Evolutionary conservation across 768 basidiomycete species (phyloP), one percentile per base, ranked within the genome.

Genomic region (Hirschioporus abietinus): DNA sequence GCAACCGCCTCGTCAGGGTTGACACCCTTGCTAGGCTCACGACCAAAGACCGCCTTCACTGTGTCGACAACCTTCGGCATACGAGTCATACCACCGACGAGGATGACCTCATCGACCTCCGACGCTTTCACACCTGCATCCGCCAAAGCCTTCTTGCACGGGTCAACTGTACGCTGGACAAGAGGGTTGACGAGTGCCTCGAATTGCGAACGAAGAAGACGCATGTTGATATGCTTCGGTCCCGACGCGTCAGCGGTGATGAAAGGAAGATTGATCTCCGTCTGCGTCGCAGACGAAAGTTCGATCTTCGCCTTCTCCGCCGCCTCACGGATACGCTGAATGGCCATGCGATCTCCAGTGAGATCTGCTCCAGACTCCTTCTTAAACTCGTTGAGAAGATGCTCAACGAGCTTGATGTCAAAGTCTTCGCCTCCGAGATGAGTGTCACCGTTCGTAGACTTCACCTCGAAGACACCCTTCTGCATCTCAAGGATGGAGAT

Each of bases 281-380:
- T 99, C 76, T 98, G 93, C 0, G 91, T 83, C 1, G 96, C 93
- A 12, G 93, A 95, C 12, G 95, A 98, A 26, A 99, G 82, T 76
- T 99, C 96, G 63, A 97, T 96, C 87, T 99, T 99, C 70, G 97
- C 97, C 83, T 98, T 98, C 84, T 99, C 97, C 15, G 96, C 95
- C 23, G 97, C 97, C 78, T 99, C 97, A 72, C 97, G 95, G 69
- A 99, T 94, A 79, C 97, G 95, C 78, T 99, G 97, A 71, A 99
- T 93, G 7, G 97, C 96, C 92, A 98, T 97, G 63, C 90, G 85
- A 77, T 99, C 97, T 71, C 85, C 81, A 71, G 82, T 82, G 59
- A 99, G 87, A 74, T 94, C 90, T 68, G 91, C 82, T 36, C 94
- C 91, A 5, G 83, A 82, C 76, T 95, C 90, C 82, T 95, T 96